Evolutionary conservation across 768 basidiomycete species (phyloP).

Genomic region (Pisolithus albus): DNA sequence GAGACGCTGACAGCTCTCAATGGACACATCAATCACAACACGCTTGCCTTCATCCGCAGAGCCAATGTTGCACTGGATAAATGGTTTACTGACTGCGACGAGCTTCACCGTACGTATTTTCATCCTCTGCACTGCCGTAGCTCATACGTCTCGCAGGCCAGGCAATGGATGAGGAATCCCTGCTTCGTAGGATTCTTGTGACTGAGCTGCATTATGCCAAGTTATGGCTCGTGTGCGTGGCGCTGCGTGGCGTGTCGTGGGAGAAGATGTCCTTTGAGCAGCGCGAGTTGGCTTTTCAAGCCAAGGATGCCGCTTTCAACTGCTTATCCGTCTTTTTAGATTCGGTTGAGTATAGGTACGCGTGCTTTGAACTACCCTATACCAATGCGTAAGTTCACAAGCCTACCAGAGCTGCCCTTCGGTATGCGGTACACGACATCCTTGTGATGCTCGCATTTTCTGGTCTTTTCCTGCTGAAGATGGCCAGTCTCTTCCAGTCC

Average conservation of each 20-base stretch:
- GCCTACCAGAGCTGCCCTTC: conserved; percentile 64
- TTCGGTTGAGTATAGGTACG: conserved; percentile 71
- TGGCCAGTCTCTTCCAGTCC: conserved; percentile 87
- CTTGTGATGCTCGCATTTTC: conserved; percentile 90
- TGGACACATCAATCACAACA: conserved; percentile 79
- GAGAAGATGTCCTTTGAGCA: conserved; percentile 96
- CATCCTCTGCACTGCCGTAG: neutral
- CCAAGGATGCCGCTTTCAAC: conserved; percentile 85
- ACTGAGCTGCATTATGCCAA: conserved; percentile 91
- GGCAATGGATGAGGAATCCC: conserved; percentile 77
- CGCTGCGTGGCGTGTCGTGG: conserved; percentile 87
- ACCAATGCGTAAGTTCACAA: neutral
- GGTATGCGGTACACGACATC: conserved; percentile 90
- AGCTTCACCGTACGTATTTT: conserved; percentile 60
- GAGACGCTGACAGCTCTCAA: conserved; percentile 83
- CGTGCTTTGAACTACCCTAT: conserved; percentile 11
- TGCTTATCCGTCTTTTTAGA: conserved; percentile 81
- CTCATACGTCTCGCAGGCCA: conserved; percentile 39
- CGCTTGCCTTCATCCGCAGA: conserved; percentile 79
- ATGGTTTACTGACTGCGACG: conserved; percentile 89
- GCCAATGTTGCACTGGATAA: conserved; percentile 82
- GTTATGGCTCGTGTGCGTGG: conserved; percentile 91
- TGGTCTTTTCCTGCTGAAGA: conserved; percentile 86
- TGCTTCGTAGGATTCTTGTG: conserved; percentile 80
- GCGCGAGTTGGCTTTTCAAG: conserved; percentile 90